phyloP scores from a whole-genome alignment of 179 eudicot species.

The Silene noctiflora region DNA sequence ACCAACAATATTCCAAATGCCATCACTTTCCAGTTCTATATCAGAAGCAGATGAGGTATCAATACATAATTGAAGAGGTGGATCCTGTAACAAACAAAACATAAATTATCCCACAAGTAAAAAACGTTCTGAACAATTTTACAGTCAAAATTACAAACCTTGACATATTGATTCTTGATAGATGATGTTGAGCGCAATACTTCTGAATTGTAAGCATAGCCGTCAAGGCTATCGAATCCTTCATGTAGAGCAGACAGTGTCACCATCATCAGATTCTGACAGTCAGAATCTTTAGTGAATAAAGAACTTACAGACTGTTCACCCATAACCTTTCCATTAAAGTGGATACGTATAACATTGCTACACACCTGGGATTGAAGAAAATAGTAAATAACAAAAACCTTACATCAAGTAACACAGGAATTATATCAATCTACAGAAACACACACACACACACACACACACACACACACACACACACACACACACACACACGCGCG shows the following conservation, averaged over 20 bases:
- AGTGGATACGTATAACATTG: conserved; percentile 48
- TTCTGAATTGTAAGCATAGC: conserved; percentile 51
- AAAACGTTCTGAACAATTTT: not conserved
- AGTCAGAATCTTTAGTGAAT: conserved; percentile 23
- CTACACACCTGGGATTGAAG: conserved; percentile 41
- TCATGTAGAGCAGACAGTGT: conserved; percentile 38
- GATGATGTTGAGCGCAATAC: conserved; percentile 38
- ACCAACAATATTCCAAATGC: conserved; percentile 79
- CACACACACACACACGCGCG: no score
- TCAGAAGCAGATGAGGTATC: conserved; percentile 57
- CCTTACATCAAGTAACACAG: not conserved
- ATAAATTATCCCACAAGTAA: not conserved
- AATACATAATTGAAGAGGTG: conserved; percentile 53
- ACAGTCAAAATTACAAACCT: conserved; percentile 37
- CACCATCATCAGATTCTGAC: conserved; percentile 29
- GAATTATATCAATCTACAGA: not conserved
- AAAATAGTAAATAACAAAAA: conserved; percentile 3
- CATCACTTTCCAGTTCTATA: conserved; percentile 60
- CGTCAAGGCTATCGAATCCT: conserved; percentile 35
- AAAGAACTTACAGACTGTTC: conserved; percentile 42
- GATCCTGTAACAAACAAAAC: conserved; percentile 45
- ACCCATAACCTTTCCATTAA: conserved; percentile 59
- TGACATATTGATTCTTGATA: conserved; percentile 41
- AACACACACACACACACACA: no score
- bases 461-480: no score